Evolutionary conservation across 176 grass and related monocot species (phyloP).

Genomic region (Luzula sylvatica): DNA sequence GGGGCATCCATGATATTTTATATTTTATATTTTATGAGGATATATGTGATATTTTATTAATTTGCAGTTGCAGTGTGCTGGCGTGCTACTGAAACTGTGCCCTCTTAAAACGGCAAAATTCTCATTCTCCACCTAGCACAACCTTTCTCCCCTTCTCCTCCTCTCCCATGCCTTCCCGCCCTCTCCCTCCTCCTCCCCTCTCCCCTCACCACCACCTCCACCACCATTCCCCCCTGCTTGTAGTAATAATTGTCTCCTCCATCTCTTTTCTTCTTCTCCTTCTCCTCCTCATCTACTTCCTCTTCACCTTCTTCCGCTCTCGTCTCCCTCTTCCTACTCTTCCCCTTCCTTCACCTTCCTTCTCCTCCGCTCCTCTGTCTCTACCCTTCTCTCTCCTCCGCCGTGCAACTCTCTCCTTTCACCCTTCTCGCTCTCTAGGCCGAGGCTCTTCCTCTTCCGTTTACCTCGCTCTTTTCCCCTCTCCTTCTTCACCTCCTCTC

Average conservation of each 20-base stretch:
- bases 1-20: no score
- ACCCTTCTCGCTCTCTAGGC: slow-evolving; percentile 49
- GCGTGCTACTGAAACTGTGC: no score
- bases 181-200: slow-evolving; percentile 3
- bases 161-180: slow-evolving; percentile 5
- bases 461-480: slow-evolving; percentile 45
- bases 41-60: no score
- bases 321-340: background rate
- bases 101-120: no score
- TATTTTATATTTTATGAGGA: no score
- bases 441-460: slow-evolving; percentile 51
- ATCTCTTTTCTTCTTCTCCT: background rate
- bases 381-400: slow-evolving; percentile 28
- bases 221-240: background rate
- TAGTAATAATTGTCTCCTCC: background rate
- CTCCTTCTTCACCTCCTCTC: slow-evolving; percentile 19
- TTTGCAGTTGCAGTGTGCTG: no score
- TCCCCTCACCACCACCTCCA: background rate
- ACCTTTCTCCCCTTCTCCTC: background rate
- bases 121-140: background rate
- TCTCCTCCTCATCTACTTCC: slow-evolving; percentile 11
- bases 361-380: background rate
- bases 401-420: slow-evolving; percentile 43
- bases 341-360: background rate
- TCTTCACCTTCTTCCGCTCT: background rate